These are phyloP conservation scores for Apiospora kogelbergensis DNA, from an alignment of 2,329 filamentous ascomycete species.

Conservation along the genomic window DNA sequence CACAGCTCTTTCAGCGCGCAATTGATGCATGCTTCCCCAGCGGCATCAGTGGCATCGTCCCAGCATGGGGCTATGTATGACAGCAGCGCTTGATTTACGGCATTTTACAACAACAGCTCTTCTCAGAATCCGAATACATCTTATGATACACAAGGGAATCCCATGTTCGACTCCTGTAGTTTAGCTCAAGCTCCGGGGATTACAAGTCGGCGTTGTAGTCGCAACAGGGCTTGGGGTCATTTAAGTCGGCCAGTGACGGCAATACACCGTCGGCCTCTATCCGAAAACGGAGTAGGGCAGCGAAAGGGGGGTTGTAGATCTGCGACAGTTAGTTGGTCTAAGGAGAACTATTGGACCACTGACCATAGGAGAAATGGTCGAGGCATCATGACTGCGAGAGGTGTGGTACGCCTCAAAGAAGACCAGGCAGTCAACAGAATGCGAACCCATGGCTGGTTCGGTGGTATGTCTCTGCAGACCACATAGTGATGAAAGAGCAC, in stretches of 20 bases:
- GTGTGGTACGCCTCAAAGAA: no score
- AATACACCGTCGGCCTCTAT: not conserved
- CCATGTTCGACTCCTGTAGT: not conserved
- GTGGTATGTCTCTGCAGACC: no score
- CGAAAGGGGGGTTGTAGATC: no score
- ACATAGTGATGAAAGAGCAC: no score
- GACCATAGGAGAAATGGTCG: no score
- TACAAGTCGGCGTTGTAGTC: not conserved
- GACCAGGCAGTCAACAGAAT: no score
- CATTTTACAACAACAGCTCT: not conserved
- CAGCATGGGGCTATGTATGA: constrained; percentile 6
- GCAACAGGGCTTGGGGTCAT: not conserved
- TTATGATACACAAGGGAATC: not conserved
- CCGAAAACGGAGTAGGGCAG: no score
- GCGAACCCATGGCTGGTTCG: no score
- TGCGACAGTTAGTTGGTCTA: no score
- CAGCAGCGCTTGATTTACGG: not conserved
- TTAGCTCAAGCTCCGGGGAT: not conserved
- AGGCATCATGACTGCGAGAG: no score
- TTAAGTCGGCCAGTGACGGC: not conserved
- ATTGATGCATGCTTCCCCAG: constrained; percentile 3
- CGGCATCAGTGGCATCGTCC: not conserved
- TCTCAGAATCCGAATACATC: not conserved
- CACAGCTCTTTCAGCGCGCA: not conserved
- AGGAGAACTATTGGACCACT: no score